Base-by-base conservation (phyloP, 192 early-diverging fungal genomes). In the Chytriomyces sp. region DNA sequence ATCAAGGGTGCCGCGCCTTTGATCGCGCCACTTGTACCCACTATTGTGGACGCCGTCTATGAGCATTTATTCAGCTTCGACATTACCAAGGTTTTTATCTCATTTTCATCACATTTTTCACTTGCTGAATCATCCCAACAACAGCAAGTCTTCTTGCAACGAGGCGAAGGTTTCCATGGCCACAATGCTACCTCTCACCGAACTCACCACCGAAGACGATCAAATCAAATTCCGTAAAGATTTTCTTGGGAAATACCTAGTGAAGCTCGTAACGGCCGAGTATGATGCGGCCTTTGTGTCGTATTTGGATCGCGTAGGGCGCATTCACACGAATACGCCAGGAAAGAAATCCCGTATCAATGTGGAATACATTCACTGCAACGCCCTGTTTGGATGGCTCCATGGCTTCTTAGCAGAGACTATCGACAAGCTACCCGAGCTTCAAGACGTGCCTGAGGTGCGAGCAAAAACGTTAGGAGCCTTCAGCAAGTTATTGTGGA, bases 401-500 rank as follows among this genome's bases (percentile, higher is more conserved):
- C 73, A 74, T 49, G 73, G 75, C 10, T 74, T 76, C 36, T 38
- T 77, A 22, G 82, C 89, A 33, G 81, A 91, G 57, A 74, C 78
- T 0, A 73, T 83, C 59, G 75, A 78, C 37, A 84, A 82, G 52
- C 80, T 90, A 28, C 71, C 71, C 8, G 73, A 73, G 5, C 37
- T 75, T 44, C 73, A 71, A 33, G 54, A 56, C 5, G 34, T 5
- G 44, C 14, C 39, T 32, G 78, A 63, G 3, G 31, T 19, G n/a
- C 5, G 57, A 3, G 39, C 57, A 2, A 75, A 59, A 34, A 75
- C 60, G 1, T 60, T 78, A 12, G 70, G 78, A 19, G 92, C 91
- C 4, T 93, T 90, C 66, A 84, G 81, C 73, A 93, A 93, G 81
- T 79, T 93, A 56, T 83, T 93, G 40, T 93, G 92, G 92, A 82